Conservation (phyloP, 306 rosid genomes). For the Gastrolobium bilobum region DNA sequence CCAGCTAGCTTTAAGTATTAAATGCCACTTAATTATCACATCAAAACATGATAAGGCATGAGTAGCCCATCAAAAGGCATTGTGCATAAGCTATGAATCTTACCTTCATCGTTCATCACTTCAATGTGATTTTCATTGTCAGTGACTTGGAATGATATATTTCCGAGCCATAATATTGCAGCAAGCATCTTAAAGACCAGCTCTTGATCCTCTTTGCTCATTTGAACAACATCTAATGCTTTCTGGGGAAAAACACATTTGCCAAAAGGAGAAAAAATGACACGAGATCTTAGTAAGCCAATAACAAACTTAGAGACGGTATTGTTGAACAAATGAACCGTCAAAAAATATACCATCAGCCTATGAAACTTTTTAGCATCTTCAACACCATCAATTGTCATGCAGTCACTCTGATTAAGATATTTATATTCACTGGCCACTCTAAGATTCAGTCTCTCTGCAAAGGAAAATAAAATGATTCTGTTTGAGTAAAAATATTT, state of each 20-base stretch:
- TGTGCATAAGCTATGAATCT: slow-evolving; percentile 36
- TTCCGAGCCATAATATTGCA: slow-evolving; percentile 94
- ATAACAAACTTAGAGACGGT: slow-evolving; percentile 41
- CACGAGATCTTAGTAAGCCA: slow-evolving; percentile 35
- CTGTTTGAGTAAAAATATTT: slow-evolving; percentile 30
- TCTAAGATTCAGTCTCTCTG: slow-evolving; percentile 84
- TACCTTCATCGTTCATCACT: slow-evolving; percentile 90
- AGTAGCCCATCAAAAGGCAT: slow-evolving; percentile 26
- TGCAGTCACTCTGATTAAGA: slow-evolving; percentile 89
- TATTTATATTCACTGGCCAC: slow-evolving; percentile 79
- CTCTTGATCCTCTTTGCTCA: slow-evolving; percentile 85
- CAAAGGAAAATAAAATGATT: slow-evolving; percentile 47
- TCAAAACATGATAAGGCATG: slow-evolving; percentile 19
- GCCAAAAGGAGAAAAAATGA: slow-evolving; percentile 24
- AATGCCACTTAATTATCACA: slow-evolving; percentile 13
- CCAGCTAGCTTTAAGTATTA: slow-evolving; percentile 12
- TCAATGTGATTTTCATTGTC: slow-evolving; percentile 83
- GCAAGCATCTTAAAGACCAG: slow-evolving; percentile 69
- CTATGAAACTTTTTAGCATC: slow-evolving; percentile 68
- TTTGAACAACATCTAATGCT: slow-evolving; percentile 70
- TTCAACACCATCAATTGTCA: slow-evolving; percentile 76
- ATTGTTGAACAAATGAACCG: slow-evolving; percentile 46
- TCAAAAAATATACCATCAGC: slow-evolving; percentile 69
- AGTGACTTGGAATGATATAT: slow-evolving; percentile 73
- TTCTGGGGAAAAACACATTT: slow-evolving; percentile 59